phyloP scores from a whole-genome alignment of 768 basidiomycete species.

The Leccinum sublutescens region DNA sequence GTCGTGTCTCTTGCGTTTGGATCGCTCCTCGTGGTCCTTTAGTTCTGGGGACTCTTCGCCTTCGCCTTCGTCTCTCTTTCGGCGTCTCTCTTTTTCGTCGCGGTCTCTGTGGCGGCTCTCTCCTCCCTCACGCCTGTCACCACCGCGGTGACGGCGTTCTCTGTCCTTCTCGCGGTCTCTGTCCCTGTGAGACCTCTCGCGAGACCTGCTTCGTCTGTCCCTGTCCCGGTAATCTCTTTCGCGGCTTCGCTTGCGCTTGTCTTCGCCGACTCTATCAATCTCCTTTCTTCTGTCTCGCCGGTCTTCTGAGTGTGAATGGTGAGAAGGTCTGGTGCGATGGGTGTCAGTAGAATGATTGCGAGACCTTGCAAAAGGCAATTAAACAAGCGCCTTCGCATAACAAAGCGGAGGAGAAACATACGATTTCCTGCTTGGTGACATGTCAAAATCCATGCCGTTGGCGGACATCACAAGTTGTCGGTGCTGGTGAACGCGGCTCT shows the following conservation, averaged over 20 bases:
- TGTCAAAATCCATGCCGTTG: conserved; percentile 63
- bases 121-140: conserved; percentile 47
- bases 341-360: conserved; percentile 79
- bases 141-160: conserved; percentile 46
- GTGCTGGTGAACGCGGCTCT: conserved; percentile 1
- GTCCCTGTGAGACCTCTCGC: conserved; percentile 47
- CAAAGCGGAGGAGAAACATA: conserved; percentile 35
- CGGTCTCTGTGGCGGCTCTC: conserved; percentile 54
- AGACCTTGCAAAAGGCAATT: conserved; percentile 41
- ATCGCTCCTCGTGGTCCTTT: conserved; percentile 51
- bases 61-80: conserved; percentile 68
- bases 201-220: conserved; percentile 47
- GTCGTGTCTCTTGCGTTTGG: conserved; percentile 65
- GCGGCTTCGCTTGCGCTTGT: conserved; percentile 61
- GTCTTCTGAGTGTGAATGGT: conserved; percentile 69
- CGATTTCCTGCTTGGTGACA: conserved; percentile 60
- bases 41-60: conserved; percentile 48
- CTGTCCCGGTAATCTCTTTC: conserved; percentile 50
- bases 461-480: conserved; percentile 39
- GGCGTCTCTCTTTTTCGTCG: conserved; percentile 54
- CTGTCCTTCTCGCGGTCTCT: conserved; percentile 31
- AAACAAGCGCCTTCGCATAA: neutral
- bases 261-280: conserved; percentile 54
- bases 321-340: conserved; percentile 67
- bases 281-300: conserved; percentile 43